Evolutionary conservation across 2,329 filamentous ascomycete species (phyloP).

Genomic region (Monosporascus sp.): DNA sequence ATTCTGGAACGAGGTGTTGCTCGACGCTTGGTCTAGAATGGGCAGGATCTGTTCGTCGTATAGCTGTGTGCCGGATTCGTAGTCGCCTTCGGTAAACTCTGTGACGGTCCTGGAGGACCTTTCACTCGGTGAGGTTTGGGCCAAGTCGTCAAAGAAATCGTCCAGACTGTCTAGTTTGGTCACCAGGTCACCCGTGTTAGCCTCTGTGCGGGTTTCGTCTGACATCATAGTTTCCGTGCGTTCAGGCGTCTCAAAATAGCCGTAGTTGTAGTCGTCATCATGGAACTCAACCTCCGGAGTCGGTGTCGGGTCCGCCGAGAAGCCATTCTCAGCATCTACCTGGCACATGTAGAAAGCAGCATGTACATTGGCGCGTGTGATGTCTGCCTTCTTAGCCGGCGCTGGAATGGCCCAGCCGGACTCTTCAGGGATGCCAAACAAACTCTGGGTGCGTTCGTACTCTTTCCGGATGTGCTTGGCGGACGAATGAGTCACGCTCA

Average conservation of each 20-base stretch:
- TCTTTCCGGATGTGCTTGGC: constrained; percentile 86
- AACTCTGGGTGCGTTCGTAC: constrained; percentile 86
- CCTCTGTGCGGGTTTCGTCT: constrained; percentile 68
- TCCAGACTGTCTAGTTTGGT: constrained; percentile 73
- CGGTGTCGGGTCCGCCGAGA: constrained; percentile 53
- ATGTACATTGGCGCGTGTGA: constrained; percentile 87
- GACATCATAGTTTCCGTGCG: constrained; percentile 91
- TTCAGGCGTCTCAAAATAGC: constrained; percentile 67
- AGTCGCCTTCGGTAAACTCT: constrained; percentile 59
- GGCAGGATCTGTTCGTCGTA: constrained; percentile 93
- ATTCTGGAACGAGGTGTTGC: constrained; percentile 78
- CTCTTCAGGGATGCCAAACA: constrained; percentile 94
- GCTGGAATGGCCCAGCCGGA: constrained; percentile 95
- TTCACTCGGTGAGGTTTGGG: constrained; percentile 55
- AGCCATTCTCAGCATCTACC: constrained; percentile 54
- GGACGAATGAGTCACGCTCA: constrained; percentile 94
- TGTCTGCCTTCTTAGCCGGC: constrained; percentile 81
- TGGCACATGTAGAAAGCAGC: constrained; percentile 94
- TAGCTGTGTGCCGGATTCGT: constrained; percentile 71
- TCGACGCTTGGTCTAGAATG: constrained; percentile 81
- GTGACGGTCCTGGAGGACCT: constrained; percentile 59
- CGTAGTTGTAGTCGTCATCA: constrained; percentile 78
- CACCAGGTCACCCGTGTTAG: constrained; percentile 77
- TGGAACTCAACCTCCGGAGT: constrained; percentile 92
- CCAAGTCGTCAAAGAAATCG: constrained; percentile 73